Percentiles rank a stretch among this genome's conserved stretches.
These are phyloP conservation scores for Botrytis deweyae DNA, from an alignment of 2,329 filamentous ascomycete species.

Conservation along the genomic window DNA sequence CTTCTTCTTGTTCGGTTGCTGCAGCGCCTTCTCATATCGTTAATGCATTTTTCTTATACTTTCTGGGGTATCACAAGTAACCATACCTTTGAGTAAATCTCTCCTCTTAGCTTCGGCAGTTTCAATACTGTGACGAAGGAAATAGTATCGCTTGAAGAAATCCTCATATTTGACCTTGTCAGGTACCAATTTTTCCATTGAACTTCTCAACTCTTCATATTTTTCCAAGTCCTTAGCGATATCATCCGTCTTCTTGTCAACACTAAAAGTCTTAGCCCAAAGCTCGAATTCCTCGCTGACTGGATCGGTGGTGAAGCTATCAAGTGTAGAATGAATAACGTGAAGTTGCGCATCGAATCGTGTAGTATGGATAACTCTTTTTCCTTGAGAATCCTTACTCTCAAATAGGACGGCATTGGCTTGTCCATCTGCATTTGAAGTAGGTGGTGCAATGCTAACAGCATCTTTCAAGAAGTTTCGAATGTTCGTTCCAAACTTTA, in stretches of 20 bases:
- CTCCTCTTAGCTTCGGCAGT: constrained; percentile 85
- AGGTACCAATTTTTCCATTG: constrained; percentile 97
- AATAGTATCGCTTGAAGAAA: constrained; percentile 97
- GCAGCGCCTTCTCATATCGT: constrained; percentile 45
- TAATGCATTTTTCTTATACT: constrained; percentile 1
- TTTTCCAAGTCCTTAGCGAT: constrained; percentile 81
- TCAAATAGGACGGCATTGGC: constrained; percentile 78
- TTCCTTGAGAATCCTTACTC: constrained; percentile 85
- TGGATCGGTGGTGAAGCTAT: constrained; percentile 82
- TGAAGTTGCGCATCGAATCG: constrained; percentile 94
- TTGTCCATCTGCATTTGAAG: constrained; percentile 48
- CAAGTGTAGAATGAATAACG: constrained; percentile 82
- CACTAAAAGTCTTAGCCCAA: constrained; percentile 74
- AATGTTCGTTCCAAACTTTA: constrained; percentile 88
- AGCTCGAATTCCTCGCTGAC: constrained; percentile 68
- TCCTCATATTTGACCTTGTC: constrained; percentile 82
- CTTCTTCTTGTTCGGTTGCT: constrained; percentile 62
- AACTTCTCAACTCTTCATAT: constrained; percentile 78
- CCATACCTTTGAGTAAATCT: constrained; percentile 84
- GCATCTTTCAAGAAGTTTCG: constrained; percentile 88
- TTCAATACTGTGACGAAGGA: constrained; percentile 87
- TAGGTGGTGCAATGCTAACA: constrained; percentile 79
- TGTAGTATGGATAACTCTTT: constrained; percentile 91
- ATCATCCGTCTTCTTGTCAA: constrained; percentile 78
- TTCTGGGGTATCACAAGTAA: neutral